A percentile compares a stretch with the other conserved stretches of the same genome.
Evolutionary conservation across 2,329 filamentous ascomycete species (phyloP).

Genomic region (Aspergillus ruber): DNA sequence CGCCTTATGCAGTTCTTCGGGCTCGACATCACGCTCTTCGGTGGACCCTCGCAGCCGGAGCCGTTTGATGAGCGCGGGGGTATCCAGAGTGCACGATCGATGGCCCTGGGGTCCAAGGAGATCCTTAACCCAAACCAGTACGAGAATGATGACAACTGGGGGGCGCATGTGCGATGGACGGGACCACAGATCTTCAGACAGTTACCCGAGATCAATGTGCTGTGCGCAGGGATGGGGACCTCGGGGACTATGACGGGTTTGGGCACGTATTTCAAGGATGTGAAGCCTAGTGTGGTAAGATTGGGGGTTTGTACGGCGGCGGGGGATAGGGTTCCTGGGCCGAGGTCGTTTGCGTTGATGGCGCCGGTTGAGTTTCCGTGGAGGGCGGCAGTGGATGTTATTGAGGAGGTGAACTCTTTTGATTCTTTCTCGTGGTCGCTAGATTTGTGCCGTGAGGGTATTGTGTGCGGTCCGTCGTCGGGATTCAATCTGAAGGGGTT

Average conservation of each 20-base stretch:
- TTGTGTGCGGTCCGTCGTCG: slow-evolving; percentile 56
- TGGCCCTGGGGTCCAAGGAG: slow-evolving; percentile 37
- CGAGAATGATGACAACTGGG: slow-evolving; percentile 43
- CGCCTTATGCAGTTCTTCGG: slow-evolving; percentile 56
- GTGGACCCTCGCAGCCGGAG: slow-evolving; percentile 54
- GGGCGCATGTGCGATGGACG: slow-evolving; percentile 52
- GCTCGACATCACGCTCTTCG: slow-evolving; percentile 52
- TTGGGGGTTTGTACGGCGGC: slow-evolving; percentile 50
- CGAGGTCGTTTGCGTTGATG: slow-evolving; percentile 48
- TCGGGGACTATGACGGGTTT: slow-evolving; percentile 48
- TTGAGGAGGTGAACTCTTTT: slow-evolving; percentile 51
- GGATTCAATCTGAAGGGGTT: slow-evolving; percentile 53
- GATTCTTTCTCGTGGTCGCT: slow-evolving; percentile 51
- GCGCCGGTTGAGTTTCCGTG: slow-evolving; percentile 53
- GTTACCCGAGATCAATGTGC: slow-evolving; percentile 50
- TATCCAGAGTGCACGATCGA: slow-evolving; percentile 43
- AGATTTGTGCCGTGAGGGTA: slow-evolving; percentile 50
- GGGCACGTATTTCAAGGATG: slow-evolving; percentile 44
- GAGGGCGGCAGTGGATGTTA: slow-evolving; percentile 48
- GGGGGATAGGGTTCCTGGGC: slow-evolving; percentile 54
- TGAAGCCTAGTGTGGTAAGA: slow-evolving; percentile 36
- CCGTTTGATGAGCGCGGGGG: slow-evolving; percentile 49
- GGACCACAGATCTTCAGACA: slow-evolving; percentile 54
- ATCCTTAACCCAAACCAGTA: slow-evolving; percentile 53
- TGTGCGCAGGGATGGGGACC: slow-evolving; percentile 55